Base-by-base conservation (phyloP, 495 filamentous ascomycete species). In the Aspergillus egyptiacus region DNA sequence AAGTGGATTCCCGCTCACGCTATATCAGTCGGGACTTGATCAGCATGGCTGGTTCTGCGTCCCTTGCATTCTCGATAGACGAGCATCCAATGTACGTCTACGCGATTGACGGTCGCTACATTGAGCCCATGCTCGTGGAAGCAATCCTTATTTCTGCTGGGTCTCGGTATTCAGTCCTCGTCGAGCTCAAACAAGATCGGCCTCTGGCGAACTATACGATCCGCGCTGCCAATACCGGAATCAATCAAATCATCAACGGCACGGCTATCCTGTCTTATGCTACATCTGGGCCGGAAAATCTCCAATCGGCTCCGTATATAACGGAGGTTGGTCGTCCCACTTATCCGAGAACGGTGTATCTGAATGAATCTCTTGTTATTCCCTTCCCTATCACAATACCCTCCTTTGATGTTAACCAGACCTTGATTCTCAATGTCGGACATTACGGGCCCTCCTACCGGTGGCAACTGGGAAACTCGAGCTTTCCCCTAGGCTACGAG, bases 71-170 rank as follows among this genome's bases (percentile, higher is more conserved):
- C 47, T 67, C 71, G 3, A 59, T 74, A 28, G 71, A 73, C 33
- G 62, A 70, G 22, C 71, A 74, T 24, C 57, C 58, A 17, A 65
- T 74, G 66, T 70, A 56, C 42, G 56, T 74, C 7, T 74, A 74
- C 45, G 71, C 64, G 7, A 59, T 73, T 13, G 70, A 74, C 33
- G 71, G 71, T 5, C 66, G 62, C 6, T 73, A 71, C 25, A 55
- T 74, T 28, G 51, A 66, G 18, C 71, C 71, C 0, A 40, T 54
- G 5, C 39, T 42, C n/a, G 66, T 63, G 2, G 65, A 74, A 25
- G 61, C 63, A 6, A 39, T 74, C 36, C 51, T 33, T 0, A 50
- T 72, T n/a, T 34, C 55, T 27, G 64, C 58, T 22, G 62, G 67
- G 8, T 54, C 61, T 24, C 57, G 70, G 5, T 73, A 72, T 51